Conservation (phyloP, 2,329 filamentous ascomycete species). For the Monilinia polystroma region DNA sequence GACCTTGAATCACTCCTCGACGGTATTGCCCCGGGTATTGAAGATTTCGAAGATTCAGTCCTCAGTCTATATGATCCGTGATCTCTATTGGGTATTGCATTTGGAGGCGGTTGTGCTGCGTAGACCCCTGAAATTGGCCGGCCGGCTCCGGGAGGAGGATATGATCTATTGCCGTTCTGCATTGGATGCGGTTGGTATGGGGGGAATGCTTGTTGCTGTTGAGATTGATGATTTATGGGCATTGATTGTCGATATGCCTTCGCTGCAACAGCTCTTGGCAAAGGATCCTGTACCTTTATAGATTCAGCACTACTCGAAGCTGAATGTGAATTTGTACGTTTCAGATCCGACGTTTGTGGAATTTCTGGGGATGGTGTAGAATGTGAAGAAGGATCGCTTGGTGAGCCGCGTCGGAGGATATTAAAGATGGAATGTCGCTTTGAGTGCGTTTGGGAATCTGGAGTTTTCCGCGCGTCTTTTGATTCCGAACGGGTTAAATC, state of each 20-base stretch:
- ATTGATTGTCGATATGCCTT: constrained; percentile 46
- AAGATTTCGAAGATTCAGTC: constrained; percentile 58
- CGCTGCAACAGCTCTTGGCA: constrained; percentile 33
- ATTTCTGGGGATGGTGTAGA: constrained; percentile 22
- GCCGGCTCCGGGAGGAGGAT: constrained; percentile 40
- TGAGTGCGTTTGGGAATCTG: constrained; percentile 38
- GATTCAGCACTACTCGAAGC: constrained; percentile 40
- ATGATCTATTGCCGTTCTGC: constrained; percentile 42
- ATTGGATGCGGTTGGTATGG: constrained; percentile 47
- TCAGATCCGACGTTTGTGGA: constrained; percentile 30
- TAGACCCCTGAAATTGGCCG: constrained; percentile 51
- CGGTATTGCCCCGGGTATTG: constrained; percentile 52
- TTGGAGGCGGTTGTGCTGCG: constrained; percentile 43
- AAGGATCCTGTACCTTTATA: constrained; percentile 31
- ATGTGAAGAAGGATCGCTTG: constrained; percentile 29
- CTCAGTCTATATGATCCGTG: constrained; percentile 53
- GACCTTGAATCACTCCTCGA: constrained; percentile 61
- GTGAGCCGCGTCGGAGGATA: constrained; percentile 39
- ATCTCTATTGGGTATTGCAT: constrained; percentile 43
- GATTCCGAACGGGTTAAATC: constrained; percentile 29
- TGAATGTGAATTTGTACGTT: constrained; percentile 26
- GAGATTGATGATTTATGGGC: constrained; percentile 46
- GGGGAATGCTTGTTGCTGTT: constrained; percentile 45
- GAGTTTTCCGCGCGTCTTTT: constrained; percentile 33
- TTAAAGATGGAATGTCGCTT: constrained; percentile 41